Percentiles rank a stretch among this genome's conserved stretches.
phyloP scores from a whole-genome alignment of 768 basidiomycete species.

The Wakefieldia striispora region DNA sequence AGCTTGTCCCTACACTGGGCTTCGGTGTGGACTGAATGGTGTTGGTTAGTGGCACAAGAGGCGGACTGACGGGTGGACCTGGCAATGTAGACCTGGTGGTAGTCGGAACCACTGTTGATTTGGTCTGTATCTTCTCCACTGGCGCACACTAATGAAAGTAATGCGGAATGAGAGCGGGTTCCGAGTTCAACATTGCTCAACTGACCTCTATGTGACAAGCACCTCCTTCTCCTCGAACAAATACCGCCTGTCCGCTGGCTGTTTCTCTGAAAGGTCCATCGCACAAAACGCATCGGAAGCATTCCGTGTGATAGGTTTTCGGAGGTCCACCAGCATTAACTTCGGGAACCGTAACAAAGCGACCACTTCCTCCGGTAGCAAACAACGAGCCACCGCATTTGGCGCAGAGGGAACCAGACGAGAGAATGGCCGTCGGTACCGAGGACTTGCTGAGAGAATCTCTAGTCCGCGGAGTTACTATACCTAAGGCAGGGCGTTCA shows the following conservation, averaged over 20 bases:
- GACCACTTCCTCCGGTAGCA: slow-evolving; percentile 53
- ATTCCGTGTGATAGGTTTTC: slow-evolving; percentile 70
- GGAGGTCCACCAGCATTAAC: slow-evolving; percentile 39
- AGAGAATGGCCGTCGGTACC: slow-evolving; percentile 31
- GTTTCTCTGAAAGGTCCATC: slow-evolving; percentile 60
- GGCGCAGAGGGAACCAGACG: slow-evolving; percentile 50
- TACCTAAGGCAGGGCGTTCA: slow-evolving; percentile 20
- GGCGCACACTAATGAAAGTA: slow-evolving; percentile 41
- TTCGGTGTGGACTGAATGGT: slow-evolving; percentile 12
- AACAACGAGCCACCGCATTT: slow-evolving; percentile 62
- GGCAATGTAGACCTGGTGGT: slow-evolving; percentile 9
- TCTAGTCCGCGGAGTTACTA: slow-evolving; percentile 28
- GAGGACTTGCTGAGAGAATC: slow-evolving; percentile 26
- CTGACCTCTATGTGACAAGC: slow-evolving; percentile 64
- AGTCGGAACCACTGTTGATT: slow-evolving; percentile 7
- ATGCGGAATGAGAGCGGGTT: slow-evolving; percentile 7
- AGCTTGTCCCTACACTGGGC: neutral
- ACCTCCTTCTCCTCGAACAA: slow-evolving; percentile 61
- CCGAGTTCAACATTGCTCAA: neutral
- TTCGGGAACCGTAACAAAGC: slow-evolving; percentile 71
- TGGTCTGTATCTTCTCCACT: slow-evolving; percentile 29
- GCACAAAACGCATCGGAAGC: slow-evolving; percentile 74
- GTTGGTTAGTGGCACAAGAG: slow-evolving; percentile 20
- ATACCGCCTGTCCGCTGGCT: slow-evolving; percentile 62
- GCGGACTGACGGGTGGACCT: slow-evolving; percentile 14